Evolutionary conservation across 2,329 filamentous ascomycete genomes (phyloP), one percentile per base, ranked within the genome.

Genomic region (Pseudocercospora crystallina): DNA sequence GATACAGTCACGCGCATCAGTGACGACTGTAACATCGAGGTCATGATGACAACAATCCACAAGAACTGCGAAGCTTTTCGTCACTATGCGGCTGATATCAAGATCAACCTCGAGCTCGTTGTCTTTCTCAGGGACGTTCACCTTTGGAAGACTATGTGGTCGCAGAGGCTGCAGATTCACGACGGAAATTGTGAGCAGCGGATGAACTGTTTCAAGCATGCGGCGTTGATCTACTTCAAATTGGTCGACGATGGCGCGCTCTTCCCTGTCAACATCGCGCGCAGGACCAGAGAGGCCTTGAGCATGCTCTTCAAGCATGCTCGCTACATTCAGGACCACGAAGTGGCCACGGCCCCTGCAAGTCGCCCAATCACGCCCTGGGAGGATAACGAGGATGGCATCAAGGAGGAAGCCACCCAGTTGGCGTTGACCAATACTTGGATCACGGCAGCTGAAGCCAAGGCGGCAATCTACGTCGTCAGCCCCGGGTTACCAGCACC

Each of bases 131-230:
- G 32, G n/a, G 42, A 45, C 31, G 42, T 45, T 5, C 13, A 14
- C 15, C 31, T 35, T 3, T 45, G 42, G 42, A 45, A 36, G 31
- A 34, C 32, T 9, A 37, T 34, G 7, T 45, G 42, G 42, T 4
- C 12, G 33, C 12, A n/a, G 29, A 14, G 14, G 13, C 7, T 26
- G 20, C 20, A 26, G 20, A 26, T 26, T 7, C 20, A 26, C 20
- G 20, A 26, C 7, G 20, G 20, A 26, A 26, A 7, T 7, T 7
- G 20, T 7, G 31, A 36, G 14, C 15, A 45, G 32, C 15, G 32
- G 9, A 20, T 29, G 32, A 45, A 45, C 15, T 45, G 42, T n/a
- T 45, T 36, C 42, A 45, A 45, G 42, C 42, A 45, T 26, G 42
- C 42, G 15, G 42, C 42, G 10, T 14, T 45, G 42, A 32, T 45